These are phyloP conservation scores for Microsporum ferrugineum DNA, from an alignment of 2,329 filamentous ascomycete genomes.

Conservation along the genomic window DNA sequence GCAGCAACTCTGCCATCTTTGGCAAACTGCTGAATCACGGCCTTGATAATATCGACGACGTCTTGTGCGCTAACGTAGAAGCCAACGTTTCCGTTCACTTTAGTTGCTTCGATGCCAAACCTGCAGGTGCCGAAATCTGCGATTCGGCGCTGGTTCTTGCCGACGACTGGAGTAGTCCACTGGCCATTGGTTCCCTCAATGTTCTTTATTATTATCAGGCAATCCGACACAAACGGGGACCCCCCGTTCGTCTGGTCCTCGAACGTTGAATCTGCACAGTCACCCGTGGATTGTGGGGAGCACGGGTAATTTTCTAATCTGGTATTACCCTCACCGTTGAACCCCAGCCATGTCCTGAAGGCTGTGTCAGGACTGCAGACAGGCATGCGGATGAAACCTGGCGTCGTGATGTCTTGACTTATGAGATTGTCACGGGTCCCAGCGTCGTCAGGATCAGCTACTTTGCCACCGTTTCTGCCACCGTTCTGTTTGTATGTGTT, in stretches of 20 bases:
- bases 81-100: background rate
- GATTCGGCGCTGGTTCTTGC: background rate
- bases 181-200: background rate
- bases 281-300: slow-evolving; percentile 15
- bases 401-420: slow-evolving; percentile 23
- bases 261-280: slow-evolving; percentile 17
- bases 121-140: background rate
- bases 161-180: background rate
- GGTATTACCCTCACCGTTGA: slow-evolving; percentile 12
- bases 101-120: background rate
- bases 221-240: slow-evolving; percentile 7
- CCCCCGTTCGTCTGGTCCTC: slow-evolving; percentile 5
- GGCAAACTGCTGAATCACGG: background rate
- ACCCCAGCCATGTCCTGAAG: slow-evolving; percentile 23
- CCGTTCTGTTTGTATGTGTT: slow-evolving; percentile 18
- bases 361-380: slow-evolving; percentile 29
- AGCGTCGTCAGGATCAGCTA: slow-evolving; percentile 18
- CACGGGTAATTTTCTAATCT: background rate
- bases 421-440: slow-evolving; percentile 18
- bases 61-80: background rate
- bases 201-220: slow-evolving; percentile 7
- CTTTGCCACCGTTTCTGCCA: slow-evolving; percentile 22
- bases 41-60: slow-evolving; percentile 14
- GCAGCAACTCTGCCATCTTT: slow-evolving; percentile 10
- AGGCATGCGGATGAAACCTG: slow-evolving; percentile 30